These are phyloP conservation scores for Suillus subaureus DNA, from an alignment of 768 basidiomycete species.

Conservation along the genomic window DNA sequence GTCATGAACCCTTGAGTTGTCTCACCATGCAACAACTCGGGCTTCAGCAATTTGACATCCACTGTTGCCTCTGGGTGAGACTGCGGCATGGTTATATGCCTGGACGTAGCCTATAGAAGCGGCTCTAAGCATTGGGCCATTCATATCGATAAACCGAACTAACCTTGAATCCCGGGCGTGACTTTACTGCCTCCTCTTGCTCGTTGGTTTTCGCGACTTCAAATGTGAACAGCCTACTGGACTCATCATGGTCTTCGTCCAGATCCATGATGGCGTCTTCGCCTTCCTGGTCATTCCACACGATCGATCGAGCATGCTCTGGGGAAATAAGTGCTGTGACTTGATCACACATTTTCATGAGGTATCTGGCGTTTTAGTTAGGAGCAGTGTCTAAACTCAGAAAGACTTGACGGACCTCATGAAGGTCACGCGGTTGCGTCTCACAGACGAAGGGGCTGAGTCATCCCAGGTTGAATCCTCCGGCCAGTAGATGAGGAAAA, in stretches of 20 bases:
- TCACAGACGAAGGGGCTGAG: conserved; percentile 42
- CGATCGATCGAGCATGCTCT: conserved; percentile 45
- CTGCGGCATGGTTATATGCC: conserved; percentile 15
- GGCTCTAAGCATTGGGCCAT: not conserved
- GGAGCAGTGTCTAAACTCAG: not conserved
- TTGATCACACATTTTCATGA: conserved; percentile 62
- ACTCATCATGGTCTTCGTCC: conserved; percentile 41
- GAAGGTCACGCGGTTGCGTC: conserved; percentile 59
- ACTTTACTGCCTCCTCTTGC: conserved; percentile 51
- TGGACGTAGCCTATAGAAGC: conserved; percentile 16
- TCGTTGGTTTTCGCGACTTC: conserved; percentile 57
- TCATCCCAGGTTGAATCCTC: conserved; percentile 63
- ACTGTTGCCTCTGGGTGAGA: conserved; percentile 11
- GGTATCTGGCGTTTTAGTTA: conserved; percentile 43
- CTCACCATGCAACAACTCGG: conserved; percentile 42
- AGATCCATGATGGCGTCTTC: conserved; percentile 23
- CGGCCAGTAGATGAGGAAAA: conserved; percentile 66
- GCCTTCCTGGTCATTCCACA: conserved; percentile 42
- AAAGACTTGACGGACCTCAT: conserved; percentile 47
- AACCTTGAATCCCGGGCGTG: conserved; percentile 50
- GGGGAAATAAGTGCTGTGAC: conserved; percentile 52
- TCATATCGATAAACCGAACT: conserved; percentile 1
- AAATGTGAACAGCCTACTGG: conserved; percentile 53
- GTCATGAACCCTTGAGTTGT: conserved; percentile 44
- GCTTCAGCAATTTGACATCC: conserved; percentile 17